These are phyloP conservation scores for Shiraia sp. DNA, from an alignment of 2,329 filamentous ascomycete species.

Conservation along the genomic window DNA sequence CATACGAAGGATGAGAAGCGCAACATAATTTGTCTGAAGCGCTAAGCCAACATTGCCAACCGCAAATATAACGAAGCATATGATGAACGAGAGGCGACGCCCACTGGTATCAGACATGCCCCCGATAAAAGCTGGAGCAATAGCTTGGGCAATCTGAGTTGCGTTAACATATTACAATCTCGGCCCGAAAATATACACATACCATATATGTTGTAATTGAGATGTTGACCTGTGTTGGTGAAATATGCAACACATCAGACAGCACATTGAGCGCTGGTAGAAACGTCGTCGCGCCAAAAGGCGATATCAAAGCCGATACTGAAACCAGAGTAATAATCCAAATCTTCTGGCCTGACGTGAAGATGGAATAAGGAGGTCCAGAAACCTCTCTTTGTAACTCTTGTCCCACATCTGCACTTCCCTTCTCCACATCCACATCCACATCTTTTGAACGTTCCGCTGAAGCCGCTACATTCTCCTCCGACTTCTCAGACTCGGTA, in stretches of 20 bases:
- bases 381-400: conserved; percentile 25
- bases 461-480: neutral
- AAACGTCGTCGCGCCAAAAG: conserved; percentile 46
- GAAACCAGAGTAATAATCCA: conserved; percentile 56
- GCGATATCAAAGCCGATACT: conserved; percentile 53
- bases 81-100: conserved; percentile 55
- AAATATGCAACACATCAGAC: conserved; percentile 46
- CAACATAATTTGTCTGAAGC: conserved; percentile 41
- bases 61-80: conserved; percentile 46
- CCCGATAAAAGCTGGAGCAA: conserved; percentile 57
- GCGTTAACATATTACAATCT: conserved; percentile 9
- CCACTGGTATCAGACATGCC: conserved; percentile 58
- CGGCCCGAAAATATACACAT: conserved; percentile 1
- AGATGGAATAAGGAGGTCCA: conserved; percentile 36
- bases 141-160: conserved; percentile 51
- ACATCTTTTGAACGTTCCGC: neutral
- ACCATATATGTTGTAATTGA: conserved; percentile 57
- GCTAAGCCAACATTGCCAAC: conserved; percentile 43
- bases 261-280: conserved; percentile 42
- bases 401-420: conserved; percentile 7
- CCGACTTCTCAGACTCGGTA: neutral
- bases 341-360: conserved; percentile 46
- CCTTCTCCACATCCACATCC: neutral
- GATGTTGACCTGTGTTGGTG: conserved; percentile 52
- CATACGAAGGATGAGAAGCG: conserved; percentile 40